Evolutionary conservation across 106 monocot species (phyloP).

Genomic region (Agapanthus africanus): DNA sequence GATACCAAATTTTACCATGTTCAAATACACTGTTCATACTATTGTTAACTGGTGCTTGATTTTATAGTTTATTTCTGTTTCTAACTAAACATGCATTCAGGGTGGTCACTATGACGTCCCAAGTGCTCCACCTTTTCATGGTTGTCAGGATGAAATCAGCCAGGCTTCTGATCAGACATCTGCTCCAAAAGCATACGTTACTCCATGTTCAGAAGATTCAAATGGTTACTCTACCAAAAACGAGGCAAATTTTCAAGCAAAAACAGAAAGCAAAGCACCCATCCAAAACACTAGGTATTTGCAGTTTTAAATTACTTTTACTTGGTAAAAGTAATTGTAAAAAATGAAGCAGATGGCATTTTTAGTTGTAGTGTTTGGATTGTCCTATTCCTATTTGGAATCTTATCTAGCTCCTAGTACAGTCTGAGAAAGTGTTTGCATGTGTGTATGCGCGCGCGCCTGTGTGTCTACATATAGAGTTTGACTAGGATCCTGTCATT

Average conservation of each 20-base stretch:
- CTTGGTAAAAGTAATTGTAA: background rate
- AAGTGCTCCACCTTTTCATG: slow-evolving; percentile 86
- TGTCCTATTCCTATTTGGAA: too few relatives aligned
- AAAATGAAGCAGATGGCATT: background rate
- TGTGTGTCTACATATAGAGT: too few relatives aligned
- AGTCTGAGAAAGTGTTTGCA: too few relatives aligned
- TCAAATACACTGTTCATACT: background rate
- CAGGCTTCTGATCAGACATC: slow-evolving; percentile 26
- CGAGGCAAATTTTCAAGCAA: slow-evolving; percentile 18
- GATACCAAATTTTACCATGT: background rate
- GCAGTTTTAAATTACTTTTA: background rate
- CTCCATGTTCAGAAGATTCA: slow-evolving; percentile 14
- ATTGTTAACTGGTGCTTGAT: background rate
- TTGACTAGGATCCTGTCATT: too few relatives aligned
- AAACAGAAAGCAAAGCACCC: slow-evolving; percentile 19
- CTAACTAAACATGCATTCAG: slow-evolving; percentile 13
- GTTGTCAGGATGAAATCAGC: slow-evolving; percentile 32
- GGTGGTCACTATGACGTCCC: slow-evolving; percentile 44
- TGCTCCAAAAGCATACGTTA: slow-evolving; percentile 10
- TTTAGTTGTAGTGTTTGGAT: too few relatives aligned
- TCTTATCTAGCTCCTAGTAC: too few relatives aligned
- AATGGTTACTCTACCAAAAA: slow-evolving; percentile 26
- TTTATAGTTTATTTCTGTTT: background rate
- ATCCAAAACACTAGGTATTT: slow-evolving; percentile 39
- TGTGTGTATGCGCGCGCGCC: too few relatives aligned